Evolutionary conservation across 768 basidiomycete species (phyloP).

Genomic region (Lactarius pseudohatsudake): DNA sequence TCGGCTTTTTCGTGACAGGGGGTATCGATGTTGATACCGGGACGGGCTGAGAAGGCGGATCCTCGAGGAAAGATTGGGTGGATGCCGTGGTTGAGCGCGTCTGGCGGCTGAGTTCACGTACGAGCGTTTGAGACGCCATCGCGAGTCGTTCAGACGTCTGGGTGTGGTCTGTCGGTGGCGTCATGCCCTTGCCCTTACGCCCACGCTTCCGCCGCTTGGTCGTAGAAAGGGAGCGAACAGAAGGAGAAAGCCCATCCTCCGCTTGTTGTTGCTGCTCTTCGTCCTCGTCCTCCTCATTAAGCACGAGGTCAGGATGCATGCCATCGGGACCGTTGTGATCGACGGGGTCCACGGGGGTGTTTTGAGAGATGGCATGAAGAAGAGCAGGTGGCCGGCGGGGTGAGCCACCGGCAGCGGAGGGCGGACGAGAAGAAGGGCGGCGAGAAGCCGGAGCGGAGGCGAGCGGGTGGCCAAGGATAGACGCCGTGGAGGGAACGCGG

Average conservation of each 20-base stretch:
- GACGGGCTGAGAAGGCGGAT: conserved; percentile 42
- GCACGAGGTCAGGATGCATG: conserved; percentile 29
- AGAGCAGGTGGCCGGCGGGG: conserved; percentile 53
- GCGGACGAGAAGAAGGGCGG: conserved; percentile 68
- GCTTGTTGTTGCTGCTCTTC: conserved; percentile 40
- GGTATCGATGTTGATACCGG: conserved; percentile 33
- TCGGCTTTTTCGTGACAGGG: conserved; percentile 64
- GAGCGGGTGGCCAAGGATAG: conserved; percentile 60
- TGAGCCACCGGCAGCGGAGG: conserved; percentile 44
- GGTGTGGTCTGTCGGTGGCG: conserved; percentile 41
- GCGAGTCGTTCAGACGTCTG: conserved; percentile 70
- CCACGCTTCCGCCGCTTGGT: conserved; percentile 84
- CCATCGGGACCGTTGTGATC: conserved; percentile 28
- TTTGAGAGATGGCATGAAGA: conserved; percentile 56
- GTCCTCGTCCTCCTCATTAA: conserved; percentile 36
- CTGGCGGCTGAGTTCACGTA: conserved; percentile 76
- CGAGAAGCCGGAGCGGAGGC: conserved; percentile 64
- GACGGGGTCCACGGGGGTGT: conserved; percentile 52
- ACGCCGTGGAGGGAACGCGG: conserved; percentile 59
- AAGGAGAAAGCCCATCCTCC: conserved; percentile 14
- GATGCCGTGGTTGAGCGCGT: conserved; percentile 29
- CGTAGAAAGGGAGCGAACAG: conserved; percentile 48
- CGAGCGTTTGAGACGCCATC: conserved; percentile 76
- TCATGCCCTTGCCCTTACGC: conserved; percentile 72
- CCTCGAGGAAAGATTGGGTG: conserved; percentile 28